Evolutionary conservation across 2,329 filamentous ascomycete species (phyloP).

Genomic region (Hirsutella rhossiliensis): DNA sequence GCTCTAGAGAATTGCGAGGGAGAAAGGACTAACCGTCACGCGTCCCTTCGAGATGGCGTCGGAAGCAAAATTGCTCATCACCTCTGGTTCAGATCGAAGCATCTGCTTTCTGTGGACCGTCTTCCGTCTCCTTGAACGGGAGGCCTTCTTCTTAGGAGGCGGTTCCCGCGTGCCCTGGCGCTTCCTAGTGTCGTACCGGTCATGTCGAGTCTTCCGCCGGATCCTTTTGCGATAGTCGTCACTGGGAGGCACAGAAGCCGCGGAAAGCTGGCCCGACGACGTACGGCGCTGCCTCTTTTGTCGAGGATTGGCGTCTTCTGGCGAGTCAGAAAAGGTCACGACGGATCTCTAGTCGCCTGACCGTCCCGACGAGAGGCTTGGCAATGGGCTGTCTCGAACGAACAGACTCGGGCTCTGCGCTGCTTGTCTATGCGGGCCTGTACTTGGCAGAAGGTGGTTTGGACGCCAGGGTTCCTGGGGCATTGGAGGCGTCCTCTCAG

Average conservation of each 20-base stretch:
- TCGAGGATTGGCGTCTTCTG: not conserved
- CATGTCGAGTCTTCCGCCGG: constrained; percentile 2
- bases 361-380: not conserved
- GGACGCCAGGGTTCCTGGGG: not conserved
- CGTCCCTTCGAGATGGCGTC: constrained; percentile 31
- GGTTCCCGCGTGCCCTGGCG: not conserved
- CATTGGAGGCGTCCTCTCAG: not conserved
- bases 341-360: not conserved
- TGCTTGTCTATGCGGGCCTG: not conserved
- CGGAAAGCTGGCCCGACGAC: not conserved
- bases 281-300: not conserved
- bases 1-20: no score
- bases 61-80: constrained; percentile 45
- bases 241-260: not conserved
- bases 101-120: constrained; percentile 12
- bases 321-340: not conserved
- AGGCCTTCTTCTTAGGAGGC: not conserved
- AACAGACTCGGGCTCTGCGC: constrained; percentile 1
- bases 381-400: constrained; percentile 1
- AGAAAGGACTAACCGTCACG: constrained; percentile 15
- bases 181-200: constrained; percentile 7
- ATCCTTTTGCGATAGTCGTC: not conserved
- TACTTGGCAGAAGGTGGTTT: not conserved
- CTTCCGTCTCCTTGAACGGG: constrained; percentile 1
- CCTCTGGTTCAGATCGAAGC: constrained; percentile 26